Percentiles rank a stretch among this genome's conserved stretches.
These are phyloP conservation scores for Filobasidium uniguttulatum DNA, from an alignment of 1,284 basidiomycete species.

Conservation along the genomic window DNA sequence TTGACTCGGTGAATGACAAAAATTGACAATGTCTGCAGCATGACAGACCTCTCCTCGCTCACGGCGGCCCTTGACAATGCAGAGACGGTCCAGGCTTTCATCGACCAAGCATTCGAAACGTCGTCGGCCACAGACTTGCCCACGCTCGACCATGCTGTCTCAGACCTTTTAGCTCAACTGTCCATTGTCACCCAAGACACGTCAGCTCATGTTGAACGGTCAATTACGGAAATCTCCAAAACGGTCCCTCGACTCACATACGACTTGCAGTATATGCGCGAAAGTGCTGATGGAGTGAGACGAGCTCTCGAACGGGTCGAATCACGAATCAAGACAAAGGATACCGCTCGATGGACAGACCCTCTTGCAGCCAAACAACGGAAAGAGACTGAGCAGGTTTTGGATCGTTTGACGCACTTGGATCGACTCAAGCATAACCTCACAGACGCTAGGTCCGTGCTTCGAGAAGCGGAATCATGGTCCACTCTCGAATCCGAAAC, in stretches of 20 bases:
- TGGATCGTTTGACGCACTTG: conserved; percentile 61
- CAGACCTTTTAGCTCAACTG: conserved; percentile 56
- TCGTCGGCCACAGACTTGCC: conserved; percentile 43
- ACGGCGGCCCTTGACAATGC: no score
- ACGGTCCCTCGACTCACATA: conserved; percentile 76
- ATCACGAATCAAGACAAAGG: conserved; percentile 16
- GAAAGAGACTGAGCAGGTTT: conserved; percentile 34
- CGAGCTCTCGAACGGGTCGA: conserved; percentile 47
- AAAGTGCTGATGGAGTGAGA: conserved; percentile 65
- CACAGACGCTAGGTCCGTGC: conserved; percentile 68
- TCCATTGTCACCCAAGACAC: conserved; percentile 78
- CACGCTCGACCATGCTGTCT: conserved; percentile 58
- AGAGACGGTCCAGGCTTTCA: no score
- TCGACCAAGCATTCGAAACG: neutral
- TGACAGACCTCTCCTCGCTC: no score
- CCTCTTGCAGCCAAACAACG: neutral
- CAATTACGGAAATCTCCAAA: conserved; percentile 77
- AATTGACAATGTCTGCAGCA: no score
- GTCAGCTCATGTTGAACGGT: conserved; percentile 63
- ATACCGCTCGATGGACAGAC: neutral
- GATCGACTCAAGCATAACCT: conserved; percentile 72
- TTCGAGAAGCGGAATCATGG: conserved; percentile 87
- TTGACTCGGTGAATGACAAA: no score
- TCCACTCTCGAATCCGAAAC: conserved; percentile 83
- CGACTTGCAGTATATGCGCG: conserved; percentile 88